Percentiles rank a stretch among this genome's conserved stretches.
phyloP scores from a whole-genome alignment of 2,329 filamentous ascomycete species.

The Exophiala spinifera region DNA sequence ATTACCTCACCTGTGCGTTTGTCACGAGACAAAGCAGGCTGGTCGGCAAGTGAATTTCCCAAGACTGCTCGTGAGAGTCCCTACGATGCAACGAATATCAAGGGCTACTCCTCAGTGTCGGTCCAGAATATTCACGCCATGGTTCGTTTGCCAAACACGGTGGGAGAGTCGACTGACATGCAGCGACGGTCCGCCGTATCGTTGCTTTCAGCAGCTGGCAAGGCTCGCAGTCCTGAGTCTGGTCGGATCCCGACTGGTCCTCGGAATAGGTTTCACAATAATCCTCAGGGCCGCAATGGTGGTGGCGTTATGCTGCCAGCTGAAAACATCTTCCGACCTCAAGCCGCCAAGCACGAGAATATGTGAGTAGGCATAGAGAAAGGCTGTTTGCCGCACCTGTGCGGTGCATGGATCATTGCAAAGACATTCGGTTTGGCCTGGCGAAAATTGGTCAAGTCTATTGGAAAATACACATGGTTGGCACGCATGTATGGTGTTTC shows the following conservation, averaged over 20 bases:
- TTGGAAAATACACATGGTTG: conserved; percentile 14
- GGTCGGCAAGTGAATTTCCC: conserved; percentile 9
- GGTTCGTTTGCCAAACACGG: conserved; percentile 26
- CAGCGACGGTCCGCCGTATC: conserved; percentile 21
- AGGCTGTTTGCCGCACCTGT: not conserved
- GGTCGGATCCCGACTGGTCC: conserved; percentile 13
- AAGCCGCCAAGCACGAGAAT: conserved; percentile 2
- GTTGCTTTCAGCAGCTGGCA: conserved; percentile 26
- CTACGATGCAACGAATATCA: conserved; percentile 20
- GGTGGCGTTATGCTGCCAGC: conserved; percentile 2
- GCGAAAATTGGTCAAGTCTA: conserved; percentile 19
- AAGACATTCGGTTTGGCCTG: conserved; percentile 2
- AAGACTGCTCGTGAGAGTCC: conserved; percentile 7
- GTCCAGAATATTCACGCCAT: conserved; percentile 29
- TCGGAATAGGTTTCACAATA: conserved; percentile 20
- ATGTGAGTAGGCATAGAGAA: conserved; percentile 7
- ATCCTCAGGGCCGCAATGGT: conserved; percentile 17
- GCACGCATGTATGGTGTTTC: conserved; percentile 18
- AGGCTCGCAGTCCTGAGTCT: conserved; percentile 21
- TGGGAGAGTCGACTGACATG: conserved; percentile 24
- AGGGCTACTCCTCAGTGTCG: conserved; percentile 27
- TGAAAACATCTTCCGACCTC: conserved; percentile 8
- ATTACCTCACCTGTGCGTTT: conserved; percentile 12
- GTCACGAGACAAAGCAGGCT: conserved; percentile 12
- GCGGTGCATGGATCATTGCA: not conserved